Evolutionary conservation across 805 yeast species (phyloP).

Genomic region (Wickerhamiella slavikovae): DNA sequence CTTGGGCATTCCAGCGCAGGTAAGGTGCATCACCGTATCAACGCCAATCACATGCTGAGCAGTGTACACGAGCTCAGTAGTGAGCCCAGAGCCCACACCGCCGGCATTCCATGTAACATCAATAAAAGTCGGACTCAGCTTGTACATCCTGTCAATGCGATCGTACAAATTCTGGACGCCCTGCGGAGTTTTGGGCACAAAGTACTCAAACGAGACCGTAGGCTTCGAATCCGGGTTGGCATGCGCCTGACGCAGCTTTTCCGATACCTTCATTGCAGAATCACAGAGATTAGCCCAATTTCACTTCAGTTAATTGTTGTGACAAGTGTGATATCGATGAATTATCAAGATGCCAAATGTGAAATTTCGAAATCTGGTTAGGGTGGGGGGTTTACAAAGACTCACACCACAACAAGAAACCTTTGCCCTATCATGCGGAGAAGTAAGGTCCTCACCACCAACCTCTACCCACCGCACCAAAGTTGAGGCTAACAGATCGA

Average conservation of each 20-base stretch:
- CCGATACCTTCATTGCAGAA: constrained; percentile 24
- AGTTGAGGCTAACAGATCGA: too few relatives aligned
- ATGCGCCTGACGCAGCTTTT: constrained; percentile 25
- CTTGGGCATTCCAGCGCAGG: constrained; percentile 87
- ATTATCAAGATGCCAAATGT: neutral
- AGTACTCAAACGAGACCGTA: constrained; percentile 89
- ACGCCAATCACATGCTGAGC: constrained; percentile 77
- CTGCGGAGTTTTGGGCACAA: constrained; percentile 91
- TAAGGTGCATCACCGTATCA: constrained; percentile 95
- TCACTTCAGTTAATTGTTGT: too few relatives aligned
- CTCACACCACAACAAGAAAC: too few relatives aligned
- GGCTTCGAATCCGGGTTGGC: constrained; percentile 19
- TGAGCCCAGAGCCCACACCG: constrained; percentile 61
- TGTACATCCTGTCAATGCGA: constrained; percentile 94
- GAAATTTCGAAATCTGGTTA: neutral
- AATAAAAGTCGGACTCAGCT: constrained; percentile 71
- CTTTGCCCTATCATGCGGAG: too few relatives aligned
- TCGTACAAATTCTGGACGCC: constrained; percentile 93
- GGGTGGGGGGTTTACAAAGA: too few relatives aligned
- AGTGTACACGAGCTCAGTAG: constrained; percentile 82
- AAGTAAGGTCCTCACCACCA: too few relatives aligned
- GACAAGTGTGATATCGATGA: neutral
- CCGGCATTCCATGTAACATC: constrained; percentile 99
- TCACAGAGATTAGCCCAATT: too few relatives aligned
- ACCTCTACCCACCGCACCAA: too few relatives aligned